Conservation (phyloP, 352 stramenopile species). For the Elongisporangium undulatum region DNA sequence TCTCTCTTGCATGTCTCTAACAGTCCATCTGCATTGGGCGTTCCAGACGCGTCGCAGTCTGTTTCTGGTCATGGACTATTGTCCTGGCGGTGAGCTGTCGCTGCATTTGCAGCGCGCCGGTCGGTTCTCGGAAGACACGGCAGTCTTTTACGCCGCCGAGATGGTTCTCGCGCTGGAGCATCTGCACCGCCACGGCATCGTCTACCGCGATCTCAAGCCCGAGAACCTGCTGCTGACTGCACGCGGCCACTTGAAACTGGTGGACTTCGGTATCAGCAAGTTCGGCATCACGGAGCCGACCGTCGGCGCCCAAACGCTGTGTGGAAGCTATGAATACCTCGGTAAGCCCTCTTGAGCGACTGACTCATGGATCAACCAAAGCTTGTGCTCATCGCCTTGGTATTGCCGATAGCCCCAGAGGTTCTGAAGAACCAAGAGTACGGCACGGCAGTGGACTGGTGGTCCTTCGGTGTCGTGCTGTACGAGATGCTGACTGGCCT, state of each 20-base stretch:
- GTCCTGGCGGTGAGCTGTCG: constrained; percentile 65
- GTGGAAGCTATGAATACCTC: constrained; percentile 79
- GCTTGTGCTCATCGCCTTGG: background rate
- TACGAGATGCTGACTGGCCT: constrained; percentile 79
- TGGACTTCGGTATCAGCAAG: constrained; percentile 84
- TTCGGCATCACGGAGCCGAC: constrained; percentile 74
- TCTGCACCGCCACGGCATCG: constrained; percentile 77
- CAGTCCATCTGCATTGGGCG: constrained; percentile 77
- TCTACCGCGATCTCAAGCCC: constrained; percentile 82
- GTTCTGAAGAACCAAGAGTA: constrained; percentile 62
- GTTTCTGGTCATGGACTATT: constrained; percentile 85
- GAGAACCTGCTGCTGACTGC: constrained; percentile 69
- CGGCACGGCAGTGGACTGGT: constrained; percentile 78
- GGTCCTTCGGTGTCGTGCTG: constrained; percentile 67
- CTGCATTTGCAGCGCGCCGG: constrained; percentile 38
- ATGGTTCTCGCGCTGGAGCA: constrained; percentile 75
- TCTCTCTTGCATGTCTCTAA: constrained; percentile 3
- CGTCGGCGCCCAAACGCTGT: constrained; percentile 52
- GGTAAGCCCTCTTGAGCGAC: constrained; percentile 28
- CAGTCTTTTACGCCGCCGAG: constrained; percentile 70
- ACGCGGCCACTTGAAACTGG: constrained; percentile 68
- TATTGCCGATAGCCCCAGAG: constrained; percentile 43
- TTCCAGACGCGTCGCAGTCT: constrained; percentile 63
- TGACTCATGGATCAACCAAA: too few species aligned
- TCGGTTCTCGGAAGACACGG: constrained; percentile 48